These are phyloP conservation scores for Lodderomyces parapsilosis DNA, from an alignment of 1,139 yeast genomes.

Conservation along the genomic window DNA sequence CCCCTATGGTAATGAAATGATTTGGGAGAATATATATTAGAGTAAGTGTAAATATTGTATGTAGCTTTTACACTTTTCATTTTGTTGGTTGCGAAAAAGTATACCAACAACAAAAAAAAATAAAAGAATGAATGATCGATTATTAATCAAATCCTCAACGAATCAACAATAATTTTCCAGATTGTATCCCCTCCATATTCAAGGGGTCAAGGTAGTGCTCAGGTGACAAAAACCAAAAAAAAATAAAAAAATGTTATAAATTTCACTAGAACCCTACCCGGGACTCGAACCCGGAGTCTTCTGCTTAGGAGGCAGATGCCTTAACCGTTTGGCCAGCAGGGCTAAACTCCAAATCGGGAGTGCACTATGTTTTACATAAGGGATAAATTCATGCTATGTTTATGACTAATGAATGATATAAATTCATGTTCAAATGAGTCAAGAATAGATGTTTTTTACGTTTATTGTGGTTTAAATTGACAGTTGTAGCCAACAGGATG, in stretches of 20 bases:
- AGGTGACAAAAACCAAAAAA: constrained; percentile 7
- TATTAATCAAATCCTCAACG: neutral
- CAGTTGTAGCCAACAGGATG: too few relatives aligned
- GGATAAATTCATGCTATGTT: neutral
- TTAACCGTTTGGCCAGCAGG: constrained; percentile 92
- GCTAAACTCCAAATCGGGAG: constrained; percentile 24
- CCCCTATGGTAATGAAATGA: constrained; percentile 8
- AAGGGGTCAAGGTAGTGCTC: neutral
- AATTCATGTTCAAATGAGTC: too few relatives aligned
- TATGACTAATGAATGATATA: too few relatives aligned
- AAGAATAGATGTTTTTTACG: too few relatives aligned
- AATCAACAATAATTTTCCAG: too few relatives aligned
- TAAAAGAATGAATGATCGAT: neutral
- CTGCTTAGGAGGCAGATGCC: constrained; percentile 97
- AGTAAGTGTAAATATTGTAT: neutral
- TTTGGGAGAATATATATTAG: constrained; percentile 8
- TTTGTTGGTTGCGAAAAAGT: neutral
- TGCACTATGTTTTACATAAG: neutral
- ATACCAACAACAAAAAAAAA: neutral
- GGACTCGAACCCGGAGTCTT: constrained; percentile 97
- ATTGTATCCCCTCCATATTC: too few relatives aligned
- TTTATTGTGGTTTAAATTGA: too few relatives aligned
- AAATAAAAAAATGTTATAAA: neutral
- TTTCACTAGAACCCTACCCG: constrained; percentile 65
- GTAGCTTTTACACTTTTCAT: neutral